These are phyloP conservation scores for Murraya paniculata DNA, from an alignment of 345 rosid species.

Conservation along the genomic window DNA sequence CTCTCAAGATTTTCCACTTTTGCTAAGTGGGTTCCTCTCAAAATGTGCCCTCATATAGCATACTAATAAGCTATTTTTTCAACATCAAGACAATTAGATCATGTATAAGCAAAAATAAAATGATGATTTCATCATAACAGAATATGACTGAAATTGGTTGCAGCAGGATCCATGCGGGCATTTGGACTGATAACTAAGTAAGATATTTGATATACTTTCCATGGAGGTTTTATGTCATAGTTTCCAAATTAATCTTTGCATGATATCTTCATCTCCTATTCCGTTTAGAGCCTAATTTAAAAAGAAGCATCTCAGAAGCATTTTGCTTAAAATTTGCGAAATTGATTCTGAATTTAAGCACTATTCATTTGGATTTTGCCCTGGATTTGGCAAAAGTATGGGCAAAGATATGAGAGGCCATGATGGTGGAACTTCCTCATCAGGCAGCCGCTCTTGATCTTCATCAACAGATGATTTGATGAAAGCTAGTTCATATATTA, in stretches of 20 bases:
- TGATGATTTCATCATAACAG: conserved; percentile 89
- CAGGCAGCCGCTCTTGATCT: conserved; percentile 72
- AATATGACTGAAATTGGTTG: conserved; percentile 96
- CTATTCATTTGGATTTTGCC: background rate
- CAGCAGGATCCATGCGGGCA: conserved; percentile 95
- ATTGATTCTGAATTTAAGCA: background rate
- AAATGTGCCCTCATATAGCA: too few species aligned
- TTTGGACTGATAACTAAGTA: conserved; percentile 98
- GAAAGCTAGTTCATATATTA: background rate
- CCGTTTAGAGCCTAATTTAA: background rate
- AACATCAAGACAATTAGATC: conserved; percentile 59
- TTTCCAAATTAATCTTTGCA: background rate
- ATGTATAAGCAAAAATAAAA: too few species aligned
- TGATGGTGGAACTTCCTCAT: conserved; percentile 87
- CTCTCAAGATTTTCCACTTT: too few species aligned
- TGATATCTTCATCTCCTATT: background rate
- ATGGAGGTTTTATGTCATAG: background rate
- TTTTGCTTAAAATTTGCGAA: background rate
- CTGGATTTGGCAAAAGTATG: conserved; percentile 61
- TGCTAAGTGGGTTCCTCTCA: too few species aligned
- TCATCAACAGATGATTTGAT: conserved; percentile 69
- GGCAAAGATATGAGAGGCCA: conserved; percentile 92
- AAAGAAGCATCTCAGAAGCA: too few species aligned
- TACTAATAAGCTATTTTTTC: too few species aligned
- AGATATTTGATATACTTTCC: background rate